These are phyloP conservation scores for Lasiodiplodia sp. DNA, from an alignment of 2,329 filamentous ascomycete genomes.

Conservation along the genomic window DNA sequence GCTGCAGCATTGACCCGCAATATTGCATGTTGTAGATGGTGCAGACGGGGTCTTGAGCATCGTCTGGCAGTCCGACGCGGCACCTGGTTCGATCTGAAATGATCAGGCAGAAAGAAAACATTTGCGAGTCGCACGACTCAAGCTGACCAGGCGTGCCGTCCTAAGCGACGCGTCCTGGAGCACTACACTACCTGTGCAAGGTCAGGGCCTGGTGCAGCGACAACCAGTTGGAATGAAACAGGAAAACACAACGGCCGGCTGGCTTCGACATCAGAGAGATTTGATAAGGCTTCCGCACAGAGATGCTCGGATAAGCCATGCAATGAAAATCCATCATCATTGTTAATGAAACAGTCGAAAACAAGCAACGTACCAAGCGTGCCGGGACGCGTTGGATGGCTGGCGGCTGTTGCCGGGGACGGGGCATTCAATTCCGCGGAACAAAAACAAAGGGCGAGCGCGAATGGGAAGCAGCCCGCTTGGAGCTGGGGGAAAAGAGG, in stretches of 20 bases:
- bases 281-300: slow-evolving; percentile 20
- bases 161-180: neutral
- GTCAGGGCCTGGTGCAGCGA: neutral
- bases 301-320: slow-evolving; percentile 25
- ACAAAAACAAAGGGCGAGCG: slow-evolving; percentile 15
- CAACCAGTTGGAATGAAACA: neutral
- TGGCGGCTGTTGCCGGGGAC: slow-evolving; percentile 4
- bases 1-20: neutral
- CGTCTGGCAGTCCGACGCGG: neutral
- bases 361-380: slow-evolving; percentile 8
- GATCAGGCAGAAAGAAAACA: neutral
- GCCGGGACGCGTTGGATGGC: slow-evolving; percentile 1
- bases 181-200: neutral
- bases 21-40: neutral
- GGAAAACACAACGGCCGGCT: neutral
- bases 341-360: neutral
- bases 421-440: neutral
- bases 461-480: slow-evolving; percentile 17
- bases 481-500: slow-evolving; percentile 11
- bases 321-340: slow-evolving; percentile 15
- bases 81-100: neutral
- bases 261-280: slow-evolving; percentile 1
- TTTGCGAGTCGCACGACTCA: neutral
- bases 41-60: neutral
- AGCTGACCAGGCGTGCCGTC: neutral